Evolutionary conservation across 2,329 filamentous ascomycete species (phyloP), one percentile per base, ranked within the genome.

Genomic region (Exophiala xenobiotica): DNA sequence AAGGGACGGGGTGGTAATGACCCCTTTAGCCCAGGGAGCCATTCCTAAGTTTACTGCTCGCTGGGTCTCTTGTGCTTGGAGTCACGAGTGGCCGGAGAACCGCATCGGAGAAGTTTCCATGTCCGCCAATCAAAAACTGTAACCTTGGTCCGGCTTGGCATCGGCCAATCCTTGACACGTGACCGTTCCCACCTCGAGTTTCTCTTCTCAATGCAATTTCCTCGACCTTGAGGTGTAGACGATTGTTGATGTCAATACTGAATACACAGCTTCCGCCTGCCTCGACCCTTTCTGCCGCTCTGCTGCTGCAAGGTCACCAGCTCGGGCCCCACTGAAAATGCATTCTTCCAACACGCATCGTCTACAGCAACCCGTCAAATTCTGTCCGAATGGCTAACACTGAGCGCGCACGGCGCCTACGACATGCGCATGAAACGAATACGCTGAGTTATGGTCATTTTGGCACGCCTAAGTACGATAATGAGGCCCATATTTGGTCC

Each of bases 391-490:
- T 60, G 58, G 53, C 58, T 58, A 48, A 60, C 31, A 35, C 26
- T 29, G 39, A 51, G 42, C 56, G 51, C 11, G 29, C 12, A 29
- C 26, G 41, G 48, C 52, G 52, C 27, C 40, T 33, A 41, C 38
- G 41, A 37, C 49, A 58, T 46, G 35, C 49, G n/a, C 59, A 60
- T 39, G 57, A 59, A 47, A 49, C 57, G 4, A 58, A 46, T 26
- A 44, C 44, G 5, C 27, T 60, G n/a, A 56, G 35, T 16, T 60
- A 59, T 46, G 59, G 59, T 35, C 55, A 58, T 41, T 50, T 59
- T 27, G 59, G 59, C 6, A 60, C 53, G 18, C 52, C 56, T 7
- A 53, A 40, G 16, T 61, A 60, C 26, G 48, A 60, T 48, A 46
- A 48, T 8, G 22, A 33, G 18, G 43, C 22, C 16, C 46, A 57